Base-by-base conservation (phyloP, 352 stramenopile genomes). In the Chrysophaeum taylorii region DNA sequence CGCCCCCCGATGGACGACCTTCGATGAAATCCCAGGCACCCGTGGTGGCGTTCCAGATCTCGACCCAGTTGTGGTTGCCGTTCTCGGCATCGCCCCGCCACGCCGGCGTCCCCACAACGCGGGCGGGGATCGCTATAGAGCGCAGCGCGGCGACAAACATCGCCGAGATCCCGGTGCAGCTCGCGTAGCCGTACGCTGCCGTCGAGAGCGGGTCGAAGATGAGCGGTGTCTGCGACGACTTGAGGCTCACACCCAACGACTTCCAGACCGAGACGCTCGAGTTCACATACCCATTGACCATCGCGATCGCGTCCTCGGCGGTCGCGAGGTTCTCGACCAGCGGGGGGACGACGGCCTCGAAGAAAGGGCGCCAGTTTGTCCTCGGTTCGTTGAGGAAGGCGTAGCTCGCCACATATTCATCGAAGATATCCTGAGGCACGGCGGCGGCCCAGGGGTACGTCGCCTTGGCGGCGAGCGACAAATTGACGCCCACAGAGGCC, bases 41-140 rank as follows among this genome's bases (percentile, higher is more conserved):
- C 25, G 64, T 57, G 0, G 50, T 45, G 31, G 50, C 42, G 2
- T 71, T 39, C 45, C 76, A 89, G 16, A 87, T 81, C 78, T 90
- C 84, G 18, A 90, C 75, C 84, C 84, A 90, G 72, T 86, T 89
- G 73, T 90, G 84, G 80, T 90, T 88, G 33, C 84, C 84, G 27
- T 83, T 71, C 18, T 78, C 75, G 2, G 52, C 54, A 45, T 86
- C 74, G 29, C 76, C 75, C 63, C 82, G 76, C 84, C 84, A 90
- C 29, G 84, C 81, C 9, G 84, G 76, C 25, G 81, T 86, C 2
- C 84, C 84, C 15, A 71, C 82, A 0, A 90, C 69, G 29, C 84
- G 69, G 7, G 81, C 74, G 31, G 84, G 71, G 62, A 90, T 75
- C 16, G 82, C 84, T 0, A 83, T 66, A 2, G 77, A 71, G 64